phyloP scores from a whole-genome alignment of 2,329 filamentous ascomycete genomes.

The Lecanicillium sp. region DNA sequence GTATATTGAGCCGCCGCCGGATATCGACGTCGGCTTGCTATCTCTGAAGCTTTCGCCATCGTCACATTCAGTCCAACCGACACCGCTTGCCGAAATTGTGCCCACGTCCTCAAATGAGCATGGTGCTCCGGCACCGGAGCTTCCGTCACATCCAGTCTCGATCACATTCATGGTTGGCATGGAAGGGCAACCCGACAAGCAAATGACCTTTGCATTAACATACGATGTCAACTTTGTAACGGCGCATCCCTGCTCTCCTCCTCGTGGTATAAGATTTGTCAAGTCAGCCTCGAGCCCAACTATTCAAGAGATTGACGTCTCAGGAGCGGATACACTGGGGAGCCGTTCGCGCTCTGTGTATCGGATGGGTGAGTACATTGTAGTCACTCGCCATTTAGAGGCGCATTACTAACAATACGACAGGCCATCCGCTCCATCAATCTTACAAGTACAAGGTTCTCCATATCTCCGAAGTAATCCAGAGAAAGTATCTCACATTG shows the following conservation, averaged over 20 bases:
- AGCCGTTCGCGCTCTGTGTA: slow-evolving; percentile 38
- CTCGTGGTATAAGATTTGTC: slow-evolving; percentile 46
- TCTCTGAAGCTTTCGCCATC: slow-evolving; percentile 40
- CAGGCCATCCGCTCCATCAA: slow-evolving; percentile 56
- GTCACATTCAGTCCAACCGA: slow-evolving; percentile 34
- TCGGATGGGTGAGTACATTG: slow-evolving; percentile 32
- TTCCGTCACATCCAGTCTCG: slow-evolving; percentile 25
- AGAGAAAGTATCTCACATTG: slow-evolving; percentile 35
- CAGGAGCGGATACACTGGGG: slow-evolving; percentile 32
- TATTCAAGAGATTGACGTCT: slow-evolving; percentile 48
- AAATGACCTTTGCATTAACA: slow-evolving; percentile 36
- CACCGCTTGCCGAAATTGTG: slow-evolving; percentile 33
- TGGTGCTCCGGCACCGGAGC: slow-evolving; percentile 21
- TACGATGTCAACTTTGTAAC: slow-evolving; percentile 59
- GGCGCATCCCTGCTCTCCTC: slow-evolving; percentile 55
- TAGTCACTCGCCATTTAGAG: not conserved
- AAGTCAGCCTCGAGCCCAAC: slow-evolving; percentile 52
- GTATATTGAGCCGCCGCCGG: slow-evolving; percentile 38
- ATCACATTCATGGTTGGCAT: slow-evolving; percentile 26
- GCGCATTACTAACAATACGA: slow-evolving; percentile 10
- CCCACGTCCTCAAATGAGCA: slow-evolving; percentile 28
- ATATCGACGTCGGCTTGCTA: slow-evolving; percentile 39
- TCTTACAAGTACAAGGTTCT: slow-evolving; percentile 52
- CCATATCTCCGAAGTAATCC: slow-evolving; percentile 48
- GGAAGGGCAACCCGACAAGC: slow-evolving; percentile 30